Evolutionary conservation across 2,329 filamentous ascomycete genomes (phyloP), one percentile per base, ranked within the genome.

Genomic region (Pestalotiopsis fici): DNA sequence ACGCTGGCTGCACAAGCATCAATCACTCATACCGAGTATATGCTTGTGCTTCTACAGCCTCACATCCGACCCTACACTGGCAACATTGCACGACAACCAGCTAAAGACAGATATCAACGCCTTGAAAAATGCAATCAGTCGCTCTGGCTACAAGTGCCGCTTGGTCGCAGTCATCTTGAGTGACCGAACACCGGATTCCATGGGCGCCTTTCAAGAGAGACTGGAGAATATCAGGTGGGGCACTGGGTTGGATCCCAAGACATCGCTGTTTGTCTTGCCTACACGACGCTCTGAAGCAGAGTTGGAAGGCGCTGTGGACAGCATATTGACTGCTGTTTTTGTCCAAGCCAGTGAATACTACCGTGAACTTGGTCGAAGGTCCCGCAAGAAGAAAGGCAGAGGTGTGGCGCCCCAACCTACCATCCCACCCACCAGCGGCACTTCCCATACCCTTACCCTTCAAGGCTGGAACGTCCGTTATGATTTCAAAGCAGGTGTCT

Each of bases 391-490:
- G 83, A 91, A 93, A 72, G 91, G 92, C 59, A 88, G 94, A 67
- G 92, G 93, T 7, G 85, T 89, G 21, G 90, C 92, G 15, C 94
- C 94, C 12, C 90, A 92, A 60, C 94, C 95, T 3, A 95, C 94
- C 6, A 86, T 93, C 37, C 93, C 94, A 4, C 93, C 94, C 1
- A 95, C 93, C 0, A 90, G 87, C 23, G 93, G 93, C 31, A 97
- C 93, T 1, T 97, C 94, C 1, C 93, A 96, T 74, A 93, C 92
- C 0, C 81, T 98, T n/a, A 93, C 94, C 1, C 83, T 91, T 11
- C 90, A 94, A 55, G 95, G 93, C 3, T 99, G 95, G 96, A 94
- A 94, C 74, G 91, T 97, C 65, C 91, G 95, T 18, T 98, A 98
- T 79, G 95, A 99, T 75, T 94, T 97, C 82, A 99, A 99, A 78